Evolutionary conservation across 2,329 filamentous ascomycete species (phyloP).

Genomic region (Ophiognomonia clavigignenti-juglandacearum): DNA sequence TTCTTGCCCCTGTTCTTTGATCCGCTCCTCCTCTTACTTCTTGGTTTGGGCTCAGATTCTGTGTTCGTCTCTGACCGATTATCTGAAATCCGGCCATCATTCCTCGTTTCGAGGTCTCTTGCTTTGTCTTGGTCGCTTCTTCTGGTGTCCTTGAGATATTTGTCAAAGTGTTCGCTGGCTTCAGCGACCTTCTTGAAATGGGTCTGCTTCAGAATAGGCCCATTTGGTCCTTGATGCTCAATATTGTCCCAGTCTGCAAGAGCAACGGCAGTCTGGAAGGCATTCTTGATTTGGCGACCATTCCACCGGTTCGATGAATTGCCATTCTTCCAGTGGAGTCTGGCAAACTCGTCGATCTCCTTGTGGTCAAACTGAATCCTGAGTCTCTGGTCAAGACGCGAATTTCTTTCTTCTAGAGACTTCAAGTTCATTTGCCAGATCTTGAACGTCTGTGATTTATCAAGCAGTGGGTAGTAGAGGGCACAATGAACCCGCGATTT

Average conservation of each 20-base stretch:
- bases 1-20: no score
- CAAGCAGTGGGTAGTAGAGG: not conserved
- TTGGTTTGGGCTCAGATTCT: no score
- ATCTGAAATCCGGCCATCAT: no score
- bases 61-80: no score
- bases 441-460: not conserved
- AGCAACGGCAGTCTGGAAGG: constrained; percentile 6
- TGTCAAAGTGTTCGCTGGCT: not conserved
- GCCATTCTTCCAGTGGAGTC: not conserved
- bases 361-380: not conserved
- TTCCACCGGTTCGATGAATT: not conserved
- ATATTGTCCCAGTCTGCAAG: constrained; percentile 2
- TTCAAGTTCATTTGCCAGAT: not conserved
- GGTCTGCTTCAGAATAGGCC: not conserved
- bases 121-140: not conserved
- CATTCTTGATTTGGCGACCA: not conserved
- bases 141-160: not conserved
- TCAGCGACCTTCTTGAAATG: not conserved
- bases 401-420: not conserved
- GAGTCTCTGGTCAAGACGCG: not conserved
- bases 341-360: not conserved
- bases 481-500: constrained; percentile 3
- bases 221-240: not conserved
- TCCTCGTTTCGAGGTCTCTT: not conserved
- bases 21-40: no score